Evolutionary conservation across 805 yeast genomes (phyloP).

Genomic region (Huiozyma naganishii): DNA sequence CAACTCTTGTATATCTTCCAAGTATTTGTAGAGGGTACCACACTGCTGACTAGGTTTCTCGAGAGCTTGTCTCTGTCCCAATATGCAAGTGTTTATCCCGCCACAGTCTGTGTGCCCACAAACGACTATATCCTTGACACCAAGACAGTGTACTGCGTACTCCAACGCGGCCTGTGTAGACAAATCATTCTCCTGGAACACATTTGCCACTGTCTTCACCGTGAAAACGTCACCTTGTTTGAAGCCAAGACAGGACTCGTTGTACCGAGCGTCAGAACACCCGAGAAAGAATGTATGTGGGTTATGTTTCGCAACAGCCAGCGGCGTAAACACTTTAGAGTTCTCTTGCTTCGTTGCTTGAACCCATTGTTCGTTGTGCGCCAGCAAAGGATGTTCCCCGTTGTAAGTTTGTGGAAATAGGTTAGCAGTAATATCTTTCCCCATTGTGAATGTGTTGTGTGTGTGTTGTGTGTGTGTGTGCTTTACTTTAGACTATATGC

Average conservation of each 20-base stretch:
- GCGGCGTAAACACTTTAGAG: constrained; percentile 39
- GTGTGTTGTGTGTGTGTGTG: not conserved
- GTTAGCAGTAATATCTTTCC: constrained; percentile 3
- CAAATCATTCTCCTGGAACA: constrained; percentile 55
- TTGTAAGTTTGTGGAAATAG: not conserved
- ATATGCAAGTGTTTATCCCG: constrained; percentile 66
- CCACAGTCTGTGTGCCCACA: constrained; percentile 97
- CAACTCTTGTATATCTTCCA: not conserved
- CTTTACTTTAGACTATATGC: too few relatives aligned
- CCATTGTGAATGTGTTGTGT: constrained; percentile 2
- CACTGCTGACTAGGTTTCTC: not conserved
- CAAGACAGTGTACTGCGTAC: constrained; percentile 75
- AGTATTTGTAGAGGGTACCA: not conserved
- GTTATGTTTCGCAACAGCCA: constrained; percentile 13
- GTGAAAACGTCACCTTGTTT: constrained; percentile 88
- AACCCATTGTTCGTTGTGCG: constrained; percentile 37
- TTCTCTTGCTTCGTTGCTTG: constrained; percentile 34
- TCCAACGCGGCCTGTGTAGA: constrained; percentile 72
- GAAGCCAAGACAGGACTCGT: constrained; percentile 66
- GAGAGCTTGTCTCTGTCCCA: constrained; percentile 32
- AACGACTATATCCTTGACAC: constrained; percentile 69
- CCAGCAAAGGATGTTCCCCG: constrained; percentile 21
- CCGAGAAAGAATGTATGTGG: constrained; percentile 94
- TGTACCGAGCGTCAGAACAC: constrained; percentile 85
- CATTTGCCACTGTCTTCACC: constrained; percentile 79